Conservation (phyloP, 2,329 filamentous ascomycete genomes). For the Plenodomus lindquistii region DNA sequence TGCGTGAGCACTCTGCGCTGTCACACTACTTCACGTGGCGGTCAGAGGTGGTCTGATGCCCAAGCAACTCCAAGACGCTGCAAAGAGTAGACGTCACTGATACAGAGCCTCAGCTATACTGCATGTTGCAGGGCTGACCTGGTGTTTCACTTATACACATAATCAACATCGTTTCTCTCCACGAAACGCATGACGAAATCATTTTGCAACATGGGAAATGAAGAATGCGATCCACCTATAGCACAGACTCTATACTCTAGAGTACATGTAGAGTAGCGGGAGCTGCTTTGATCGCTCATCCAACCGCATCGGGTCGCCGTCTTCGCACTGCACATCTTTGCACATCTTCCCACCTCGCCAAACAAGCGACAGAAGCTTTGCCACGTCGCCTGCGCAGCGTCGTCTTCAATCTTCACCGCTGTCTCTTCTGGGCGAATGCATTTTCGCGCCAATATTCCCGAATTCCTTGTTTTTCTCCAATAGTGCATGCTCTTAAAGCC, state of each 20-base stretch:
- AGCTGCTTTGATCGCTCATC: constrained; percentile 1
- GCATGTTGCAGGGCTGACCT: neutral
- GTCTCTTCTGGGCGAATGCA: constrained; percentile 3
- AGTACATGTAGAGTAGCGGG: too few species aligned
- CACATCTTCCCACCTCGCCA: constrained; percentile 7
- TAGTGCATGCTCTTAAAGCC: constrained; percentile 1
- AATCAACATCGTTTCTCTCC: too few species aligned
- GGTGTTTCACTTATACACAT: constrained; percentile 11
- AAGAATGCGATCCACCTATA: constrained; percentile 5
- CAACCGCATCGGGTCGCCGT: constrained; percentile 1
- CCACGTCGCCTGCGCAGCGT: constrained; percentile 3
- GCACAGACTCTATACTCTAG: neutral
- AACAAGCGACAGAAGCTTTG: constrained; percentile 5
- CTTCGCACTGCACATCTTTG: constrained; percentile 5
- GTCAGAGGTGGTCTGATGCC: too few species aligned
- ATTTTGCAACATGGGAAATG: constrained; percentile 12
- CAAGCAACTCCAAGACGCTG: too few species aligned
- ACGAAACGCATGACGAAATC: too few species aligned
- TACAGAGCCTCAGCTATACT: too few species aligned
- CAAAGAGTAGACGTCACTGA: too few species aligned
- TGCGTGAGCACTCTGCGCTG: too few species aligned
- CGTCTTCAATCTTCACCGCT: neutral
- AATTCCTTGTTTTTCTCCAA: neutral
- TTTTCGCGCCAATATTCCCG: constrained; percentile 5
- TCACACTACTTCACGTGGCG: too few species aligned